A percentile compares a stretch with the other conserved stretches of the same genome.
phyloP scores from a whole-genome alignment of 352 stramenopile species.

The Globisporangium middletonii region DNA sequence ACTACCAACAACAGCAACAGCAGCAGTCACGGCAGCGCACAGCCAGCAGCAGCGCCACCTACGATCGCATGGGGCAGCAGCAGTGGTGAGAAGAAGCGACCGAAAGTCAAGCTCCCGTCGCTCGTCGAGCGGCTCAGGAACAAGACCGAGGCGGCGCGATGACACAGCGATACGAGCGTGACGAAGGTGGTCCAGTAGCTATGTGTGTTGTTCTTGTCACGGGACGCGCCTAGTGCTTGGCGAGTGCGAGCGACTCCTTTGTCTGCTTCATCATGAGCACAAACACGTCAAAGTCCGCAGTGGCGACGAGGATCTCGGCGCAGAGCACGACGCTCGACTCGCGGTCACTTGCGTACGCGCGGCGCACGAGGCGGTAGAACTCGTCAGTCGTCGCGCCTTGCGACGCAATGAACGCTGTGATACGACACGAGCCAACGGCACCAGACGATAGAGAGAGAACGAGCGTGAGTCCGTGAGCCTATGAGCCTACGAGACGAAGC shows the following conservation, averaged over 20 bases:
- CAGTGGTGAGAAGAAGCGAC: constrained; percentile 39
- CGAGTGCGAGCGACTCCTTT: constrained; percentile 55
- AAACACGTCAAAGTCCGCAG: constrained; percentile 75
- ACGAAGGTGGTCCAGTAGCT: neutral
- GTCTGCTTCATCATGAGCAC: constrained; percentile 83
- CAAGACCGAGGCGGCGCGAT: constrained; percentile 51
- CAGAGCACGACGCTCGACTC: constrained; percentile 60
- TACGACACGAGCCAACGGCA: neutral
- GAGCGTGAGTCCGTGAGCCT: too few relatives aligned
- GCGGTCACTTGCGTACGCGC: constrained; percentile 48
- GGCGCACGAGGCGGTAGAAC: constrained; percentile 58
- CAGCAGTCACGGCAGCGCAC: neutral
- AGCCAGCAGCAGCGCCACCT: constrained; percentile 10
- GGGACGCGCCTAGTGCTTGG: constrained; percentile 25
- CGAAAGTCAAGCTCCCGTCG: constrained; percentile 64
- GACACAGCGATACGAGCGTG: neutral
- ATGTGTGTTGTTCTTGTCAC: neutral
- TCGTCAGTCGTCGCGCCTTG: constrained; percentile 53
- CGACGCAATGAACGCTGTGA: constrained; percentile 50
- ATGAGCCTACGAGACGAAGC: neutral
- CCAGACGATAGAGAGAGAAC: neutral
- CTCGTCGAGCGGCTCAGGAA: constrained; percentile 63
- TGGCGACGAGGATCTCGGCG: constrained; percentile 74
- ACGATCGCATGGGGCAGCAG: constrained; percentile 37
- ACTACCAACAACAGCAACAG: constrained; percentile 15